phyloP scores from a whole-genome alignment of 2,329 filamentous ascomycete species.

The Rhynchosporium secalis region DNA sequence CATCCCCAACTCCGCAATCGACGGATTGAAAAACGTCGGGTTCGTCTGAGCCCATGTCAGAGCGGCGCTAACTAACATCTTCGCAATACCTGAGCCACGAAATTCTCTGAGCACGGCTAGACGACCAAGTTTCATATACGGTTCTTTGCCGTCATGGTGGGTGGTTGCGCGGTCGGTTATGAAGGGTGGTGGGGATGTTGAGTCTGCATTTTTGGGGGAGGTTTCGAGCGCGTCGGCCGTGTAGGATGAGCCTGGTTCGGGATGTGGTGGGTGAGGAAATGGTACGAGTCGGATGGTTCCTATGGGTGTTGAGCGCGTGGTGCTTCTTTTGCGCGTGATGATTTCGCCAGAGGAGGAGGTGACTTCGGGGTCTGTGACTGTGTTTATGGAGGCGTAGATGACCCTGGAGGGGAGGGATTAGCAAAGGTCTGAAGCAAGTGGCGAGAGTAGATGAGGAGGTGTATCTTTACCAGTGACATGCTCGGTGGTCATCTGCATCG shows the following conservation, averaged over 20 bases:
- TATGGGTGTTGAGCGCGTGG: conserved; percentile 40
- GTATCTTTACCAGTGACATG: conserved; percentile 72
- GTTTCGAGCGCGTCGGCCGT: conserved; percentile 30
- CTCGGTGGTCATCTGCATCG: conserved; percentile 76
- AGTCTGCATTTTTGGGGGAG: neutral
- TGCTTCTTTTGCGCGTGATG: conserved; percentile 45
- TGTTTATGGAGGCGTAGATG: conserved; percentile 68
- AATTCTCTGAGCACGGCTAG: conserved; percentile 69
- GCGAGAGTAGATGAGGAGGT: neutral
- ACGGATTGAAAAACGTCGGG: conserved; percentile 52
- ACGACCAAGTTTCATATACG: conserved; percentile 80
- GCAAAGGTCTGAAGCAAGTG: neutral
- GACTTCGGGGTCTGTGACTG: conserved; percentile 45
- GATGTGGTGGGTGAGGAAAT: conserved; percentile 56
- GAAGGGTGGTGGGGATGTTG: conserved; percentile 23
- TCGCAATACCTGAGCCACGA: conserved; percentile 64
- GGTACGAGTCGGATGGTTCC: conserved; percentile 58
- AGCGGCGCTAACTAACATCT: conserved; percentile 65
- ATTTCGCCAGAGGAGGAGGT: conserved; percentile 47
- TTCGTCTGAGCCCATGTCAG: conserved; percentile 67
- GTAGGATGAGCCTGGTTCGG: conserved; percentile 45
- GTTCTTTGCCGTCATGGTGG: conserved; percentile 62
- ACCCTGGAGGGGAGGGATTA: conserved; percentile 25
- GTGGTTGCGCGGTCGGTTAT: conserved; percentile 43
- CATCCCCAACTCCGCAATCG: conserved; percentile 46